Evolutionary conservation across 805 yeast genomes (phyloP).

Genomic region (Lipomyces lipofer): DNA sequence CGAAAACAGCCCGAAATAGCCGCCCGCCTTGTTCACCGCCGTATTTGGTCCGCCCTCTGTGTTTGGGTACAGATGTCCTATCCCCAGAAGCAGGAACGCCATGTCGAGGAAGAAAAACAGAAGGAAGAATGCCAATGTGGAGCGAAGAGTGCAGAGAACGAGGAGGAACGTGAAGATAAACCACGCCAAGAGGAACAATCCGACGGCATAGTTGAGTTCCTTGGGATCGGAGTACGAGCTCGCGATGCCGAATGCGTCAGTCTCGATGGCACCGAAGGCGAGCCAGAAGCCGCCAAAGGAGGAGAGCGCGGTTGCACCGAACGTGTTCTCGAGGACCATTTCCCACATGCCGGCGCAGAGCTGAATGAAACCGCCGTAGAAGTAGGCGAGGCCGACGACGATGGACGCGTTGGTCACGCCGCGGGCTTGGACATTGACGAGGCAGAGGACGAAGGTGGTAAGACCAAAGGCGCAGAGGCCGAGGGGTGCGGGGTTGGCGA

Average conservation of each 20-base stretch:
- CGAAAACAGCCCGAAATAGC: slow-evolving; percentile 58
- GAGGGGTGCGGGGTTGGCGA: slow-evolving; percentile 67
- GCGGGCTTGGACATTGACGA: slow-evolving; percentile 57
- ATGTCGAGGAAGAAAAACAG: slow-evolving; percentile 55
- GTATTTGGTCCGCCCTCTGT: slow-evolving; percentile 15
- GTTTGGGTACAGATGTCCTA: slow-evolving; percentile 49
- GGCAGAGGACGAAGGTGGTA: slow-evolving; percentile 60
- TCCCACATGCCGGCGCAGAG: slow-evolving; percentile 68
- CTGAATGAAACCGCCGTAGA: slow-evolving; percentile 65
- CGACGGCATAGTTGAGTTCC: slow-evolving; percentile 50
- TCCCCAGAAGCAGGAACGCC: slow-evolving; percentile 57
- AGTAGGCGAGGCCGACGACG: slow-evolving; percentile 58
- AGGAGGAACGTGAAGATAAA: slow-evolving; percentile 58
- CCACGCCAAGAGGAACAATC: slow-evolving; percentile 65
- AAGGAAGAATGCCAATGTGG: slow-evolving; percentile 63
- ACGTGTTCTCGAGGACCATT: slow-evolving; percentile 61
- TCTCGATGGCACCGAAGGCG: slow-evolving; percentile 58
- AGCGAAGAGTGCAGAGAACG: slow-evolving; percentile 56
- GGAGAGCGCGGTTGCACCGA: slow-evolving; percentile 64
- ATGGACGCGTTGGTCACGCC: slow-evolving; percentile 54
- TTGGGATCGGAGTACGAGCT: slow-evolving; percentile 49
- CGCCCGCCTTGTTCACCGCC: slow-evolving; percentile 55
- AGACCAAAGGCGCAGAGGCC: slow-evolving; percentile 64
- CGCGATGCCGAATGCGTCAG: slow-evolving; percentile 60
- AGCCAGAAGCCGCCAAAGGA: slow-evolving; percentile 75